Percentiles rank a stretch among this genome's conserved stretches.
Conservation (phyloP, 179 eudicot species). For the Amaranthus tricolor region DNA sequence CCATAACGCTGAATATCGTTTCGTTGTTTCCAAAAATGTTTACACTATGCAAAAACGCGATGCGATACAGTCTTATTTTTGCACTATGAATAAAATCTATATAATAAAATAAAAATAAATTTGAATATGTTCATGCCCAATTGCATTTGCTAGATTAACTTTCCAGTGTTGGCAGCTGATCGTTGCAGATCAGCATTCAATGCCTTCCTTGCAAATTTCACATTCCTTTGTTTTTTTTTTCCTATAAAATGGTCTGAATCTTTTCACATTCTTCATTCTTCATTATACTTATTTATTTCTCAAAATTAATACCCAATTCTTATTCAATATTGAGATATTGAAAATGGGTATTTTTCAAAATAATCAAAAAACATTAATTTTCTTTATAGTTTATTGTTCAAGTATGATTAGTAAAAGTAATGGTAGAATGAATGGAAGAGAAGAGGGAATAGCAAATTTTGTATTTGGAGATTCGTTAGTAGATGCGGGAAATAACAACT, state of each 20-base stretch:
- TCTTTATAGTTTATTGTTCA: background rate
- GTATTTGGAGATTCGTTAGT: slow-evolving; percentile 83
- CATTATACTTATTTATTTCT: background rate
- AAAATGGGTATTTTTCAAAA: slow-evolving; percentile 10
- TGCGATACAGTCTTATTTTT: no score
- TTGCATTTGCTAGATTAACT: slow-evolving; percentile 22
- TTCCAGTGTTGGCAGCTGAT: slow-evolving; percentile 23
- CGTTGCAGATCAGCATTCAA: slow-evolving; percentile 22
- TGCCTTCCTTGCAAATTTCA: background rate
- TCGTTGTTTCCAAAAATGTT: background rate
- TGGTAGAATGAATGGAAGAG: slow-evolving; percentile 1
- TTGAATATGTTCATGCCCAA: slow-evolving; percentile 20
- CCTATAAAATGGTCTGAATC: background rate
- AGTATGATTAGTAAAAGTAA: background rate
- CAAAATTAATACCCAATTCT: background rate
- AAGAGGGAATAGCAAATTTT: slow-evolving; percentile 45
- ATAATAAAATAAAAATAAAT: background rate
- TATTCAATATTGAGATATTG: no score
- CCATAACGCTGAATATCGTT: no score
- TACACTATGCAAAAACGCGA: slow-evolving; percentile 2
- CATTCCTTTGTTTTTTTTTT: background rate
- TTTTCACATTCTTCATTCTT: background rate
- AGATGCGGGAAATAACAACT: slow-evolving; percentile 75
- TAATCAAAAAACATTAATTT: background rate
- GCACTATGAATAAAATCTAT: no score